Base-by-base conservation (phyloP, 768 basidiomycete species). In the Mycena vulgaris region DNA sequence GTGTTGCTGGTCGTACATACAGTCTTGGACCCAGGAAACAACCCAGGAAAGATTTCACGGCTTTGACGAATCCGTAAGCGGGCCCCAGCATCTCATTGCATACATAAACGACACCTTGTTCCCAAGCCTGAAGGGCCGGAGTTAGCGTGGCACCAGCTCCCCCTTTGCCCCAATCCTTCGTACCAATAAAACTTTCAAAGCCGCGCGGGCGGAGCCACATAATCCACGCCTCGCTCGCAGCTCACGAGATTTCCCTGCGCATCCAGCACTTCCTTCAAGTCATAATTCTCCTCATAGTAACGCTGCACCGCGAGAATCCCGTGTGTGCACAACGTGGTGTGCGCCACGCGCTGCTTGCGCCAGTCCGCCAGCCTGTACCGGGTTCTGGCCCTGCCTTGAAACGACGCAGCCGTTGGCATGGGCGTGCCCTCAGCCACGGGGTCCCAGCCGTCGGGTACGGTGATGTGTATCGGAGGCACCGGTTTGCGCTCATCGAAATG, bases 31-130 rank as follows among this genome's bases (percentile, higher is more conserved):
- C n/a, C n/a, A n/a, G n/a, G n/a, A n/a, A n/a, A n/a, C n/a, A n/a
- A n/a, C n/a, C n/a, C n/a, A n/a, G n/a, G n/a, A n/a, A n/a, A n/a
- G n/a, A n/a, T n/a, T 19, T 64, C 62, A 70, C 40, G 37, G 66
- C 48, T 45, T 57, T 60, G 0, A 51, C 40, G n/a, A 78, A 27
- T 27, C 76, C 77, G 61, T 78, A 79, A 7, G 49, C 48, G 16
- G 67, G 37, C 4, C 73, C 75, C 28, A 79, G 49, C 78, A 79
- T 79, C 58, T 74, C 71, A 52, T 79, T 79, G n/a, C n/a, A n/a
- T n/a, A n/a, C n/a, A n/a, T n/a, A n/a, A n/a, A n/a, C n/a, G n/a
- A n/a, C n/a, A n/a, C n/a, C n/a, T n/a, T n/a, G n/a, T n/a, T n/a
- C n/a, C n/a, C n/a, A n/a, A n/a, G n/a, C n/a, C n/a, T n/a, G n/a